Evolutionary conservation across 2,329 filamentous ascomycete genomes (phyloP).

Genomic region (Cytospora paraplurivora): DNA sequence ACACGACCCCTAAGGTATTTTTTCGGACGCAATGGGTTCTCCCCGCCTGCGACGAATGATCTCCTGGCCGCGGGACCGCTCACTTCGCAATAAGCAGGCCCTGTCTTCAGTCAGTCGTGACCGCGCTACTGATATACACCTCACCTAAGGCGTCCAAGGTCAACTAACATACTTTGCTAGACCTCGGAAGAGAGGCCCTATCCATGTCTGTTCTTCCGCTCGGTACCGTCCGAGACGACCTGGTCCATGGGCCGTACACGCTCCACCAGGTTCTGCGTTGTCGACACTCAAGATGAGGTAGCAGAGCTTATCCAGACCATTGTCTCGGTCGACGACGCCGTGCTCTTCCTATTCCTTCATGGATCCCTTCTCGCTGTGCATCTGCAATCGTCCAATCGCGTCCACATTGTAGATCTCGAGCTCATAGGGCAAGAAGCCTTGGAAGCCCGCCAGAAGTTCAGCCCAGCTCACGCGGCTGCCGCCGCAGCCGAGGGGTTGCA

Average conservation of each 20-base stretch:
- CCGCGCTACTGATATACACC: background rate
- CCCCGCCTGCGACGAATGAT: background rate
- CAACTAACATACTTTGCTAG: background rate
- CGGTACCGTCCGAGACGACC: constrained; percentile 5
- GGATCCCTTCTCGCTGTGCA: background rate
- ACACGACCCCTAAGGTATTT: background rate
- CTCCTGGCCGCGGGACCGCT: constrained; percentile 8
- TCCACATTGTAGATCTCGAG: constrained; percentile 8
- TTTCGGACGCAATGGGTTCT: background rate
- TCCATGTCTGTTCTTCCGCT: constrained; percentile 3
- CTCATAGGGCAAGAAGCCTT: background rate
- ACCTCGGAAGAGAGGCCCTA: constrained; percentile 4
- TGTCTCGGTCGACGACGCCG: constrained; percentile 6
- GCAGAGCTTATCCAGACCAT: constrained; percentile 14
- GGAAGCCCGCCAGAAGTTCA: constrained; percentile 4
- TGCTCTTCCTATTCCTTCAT: background rate
- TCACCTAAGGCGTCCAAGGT: background rate
- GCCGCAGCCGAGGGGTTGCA: background rate
- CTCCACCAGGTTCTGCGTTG: constrained; percentile 1
- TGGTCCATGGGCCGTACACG: background rate
- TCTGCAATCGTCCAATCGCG: background rate
- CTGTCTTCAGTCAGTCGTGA: background rate
- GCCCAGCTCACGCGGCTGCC: background rate
- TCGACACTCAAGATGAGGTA: constrained; percentile 4
- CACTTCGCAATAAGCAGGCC: background rate